Evolutionary conservation across 1,139 yeast species (phyloP).

Genomic region (Nakaseomyces bracarensis): DNA sequence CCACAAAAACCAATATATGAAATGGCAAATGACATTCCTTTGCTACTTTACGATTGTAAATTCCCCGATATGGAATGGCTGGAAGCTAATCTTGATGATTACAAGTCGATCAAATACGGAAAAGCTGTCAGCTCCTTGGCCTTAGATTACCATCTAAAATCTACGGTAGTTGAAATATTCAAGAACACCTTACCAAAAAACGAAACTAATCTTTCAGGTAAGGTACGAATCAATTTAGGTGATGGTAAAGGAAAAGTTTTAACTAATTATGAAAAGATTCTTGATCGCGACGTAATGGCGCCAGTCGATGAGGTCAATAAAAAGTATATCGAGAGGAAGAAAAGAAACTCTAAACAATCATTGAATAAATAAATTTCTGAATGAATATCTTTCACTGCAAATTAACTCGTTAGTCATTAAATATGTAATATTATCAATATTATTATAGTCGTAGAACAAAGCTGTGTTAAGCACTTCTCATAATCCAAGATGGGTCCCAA

Average conservation of each 20-base stretch:
- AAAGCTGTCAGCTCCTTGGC: conserved; percentile 25
- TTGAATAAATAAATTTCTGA: neutral
- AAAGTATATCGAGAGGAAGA: conserved; percentile 46
- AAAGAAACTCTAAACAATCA: conserved; percentile 3
- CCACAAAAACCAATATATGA: conserved; percentile 76
- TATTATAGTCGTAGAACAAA: no score
- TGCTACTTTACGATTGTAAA: conserved; percentile 81
- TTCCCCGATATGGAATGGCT: conserved; percentile 67
- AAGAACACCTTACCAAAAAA: conserved; percentile 20
- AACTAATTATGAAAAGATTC: conserved; percentile 50
- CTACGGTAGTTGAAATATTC: conserved; percentile 29
- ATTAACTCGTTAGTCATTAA: neutral
- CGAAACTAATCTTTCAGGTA: conserved; percentile 20
- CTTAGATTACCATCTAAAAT: conserved; percentile 35
- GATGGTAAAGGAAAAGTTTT: conserved; percentile 61
- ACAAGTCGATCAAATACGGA: conserved; percentile 23
- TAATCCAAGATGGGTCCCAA: conserved; percentile 56
- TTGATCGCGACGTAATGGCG: conserved; percentile 51
- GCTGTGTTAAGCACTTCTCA: neutral
- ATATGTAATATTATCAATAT: neutral
- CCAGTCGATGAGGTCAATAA: conserved; percentile 59
- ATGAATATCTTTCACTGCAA: neutral
- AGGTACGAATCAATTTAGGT: conserved; percentile 49
- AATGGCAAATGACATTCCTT: conserved; percentile 89
- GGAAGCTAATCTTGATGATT: conserved; percentile 19